Base-by-base conservation (phyloP, 106 monocot species). In the Acorus calamus region DNA sequence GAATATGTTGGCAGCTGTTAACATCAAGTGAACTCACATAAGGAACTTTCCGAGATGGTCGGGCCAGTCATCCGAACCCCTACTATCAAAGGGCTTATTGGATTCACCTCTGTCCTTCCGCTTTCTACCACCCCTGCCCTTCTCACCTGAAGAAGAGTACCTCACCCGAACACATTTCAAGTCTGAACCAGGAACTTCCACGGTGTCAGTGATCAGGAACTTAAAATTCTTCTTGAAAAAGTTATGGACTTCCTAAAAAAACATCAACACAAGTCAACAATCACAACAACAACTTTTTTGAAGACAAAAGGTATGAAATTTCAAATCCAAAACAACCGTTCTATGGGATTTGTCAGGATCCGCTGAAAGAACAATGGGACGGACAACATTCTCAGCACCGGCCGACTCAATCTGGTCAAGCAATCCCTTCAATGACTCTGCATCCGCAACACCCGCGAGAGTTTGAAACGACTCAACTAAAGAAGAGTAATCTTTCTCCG, bases 151-250 rank as follows among this genome's bases (percentile, higher is more conserved):
- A 12, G 67, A 61, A 46, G 55, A 68, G 60, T 83, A 83, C 67
- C 98, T 83, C 74, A 98, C 85, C 65, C 98, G 75, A 3, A 98
- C 55, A 42, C 90, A 62, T 66, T 81, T 98, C 51, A 67, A 44
- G 62, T 65, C 49, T 14, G 56, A 80, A n/a, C 80, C 72, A 6
- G 69, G 50, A 44, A 64, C 90, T 58, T 92, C 91, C 13, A 98
- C 83, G 3, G 88, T 92, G 49, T 98, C 98, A 10, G 98, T 98
- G 44, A 88, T 78, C 43, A 98, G 65, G 42, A 85, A 83, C 61
- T 83, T 91, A 69, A 98, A 83, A 60, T 77, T 88, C 69, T 77
- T 90, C 85, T 98, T 98, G 78, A 98, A 92, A 68, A 98, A 98
- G 13, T 85, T 88, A 76, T 98, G 98, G 11, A 98, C 81, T 52